A percentile compares a stretch with the other conserved stretches of the same genome.
phyloP scores from a whole-genome alignment of 2,329 filamentous ascomycete species.

The Aspergillus sp. region DNA sequence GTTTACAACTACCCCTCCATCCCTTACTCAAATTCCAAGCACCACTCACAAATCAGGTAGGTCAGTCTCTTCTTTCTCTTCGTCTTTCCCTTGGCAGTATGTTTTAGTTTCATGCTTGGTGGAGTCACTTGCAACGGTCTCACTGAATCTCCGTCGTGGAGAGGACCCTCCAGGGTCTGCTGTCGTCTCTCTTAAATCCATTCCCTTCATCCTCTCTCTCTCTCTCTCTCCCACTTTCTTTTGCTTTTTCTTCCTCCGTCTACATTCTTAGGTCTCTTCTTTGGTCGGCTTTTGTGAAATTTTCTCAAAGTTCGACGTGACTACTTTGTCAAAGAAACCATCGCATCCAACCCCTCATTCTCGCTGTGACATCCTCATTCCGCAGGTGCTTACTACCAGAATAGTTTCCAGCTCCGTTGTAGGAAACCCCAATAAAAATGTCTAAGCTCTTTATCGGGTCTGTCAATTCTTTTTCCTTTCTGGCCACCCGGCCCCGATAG shows the following conservation, averaged over 20 bases:
- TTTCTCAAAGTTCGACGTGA: background rate
- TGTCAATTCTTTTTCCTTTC: constrained; percentile 15
- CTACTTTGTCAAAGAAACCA: background rate
- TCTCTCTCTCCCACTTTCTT: background rate
- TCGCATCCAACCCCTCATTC: background rate
- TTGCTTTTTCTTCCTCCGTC: background rate
- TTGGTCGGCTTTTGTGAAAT: background rate
- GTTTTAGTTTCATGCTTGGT: background rate
- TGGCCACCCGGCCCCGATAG: constrained; percentile 21
- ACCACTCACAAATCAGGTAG: background rate
- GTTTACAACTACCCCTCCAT: background rate
- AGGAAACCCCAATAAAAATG: constrained; percentile 57
- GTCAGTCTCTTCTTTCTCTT: background rate
- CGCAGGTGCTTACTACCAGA: constrained; percentile 10
- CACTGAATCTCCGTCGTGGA: background rate
- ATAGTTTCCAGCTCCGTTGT: constrained; percentile 2
- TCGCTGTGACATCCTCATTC: background rate
- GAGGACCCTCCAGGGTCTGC: constrained; percentile 3
- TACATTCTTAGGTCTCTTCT: no score
- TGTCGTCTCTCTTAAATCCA: background rate
- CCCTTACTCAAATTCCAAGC: background rate
- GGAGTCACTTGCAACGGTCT: background rate
- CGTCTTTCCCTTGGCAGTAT: background rate
- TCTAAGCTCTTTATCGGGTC: constrained; percentile 72
- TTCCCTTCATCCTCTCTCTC: background rate